Percentiles rank a stretch among this genome's conserved stretches.
These are phyloP conservation scores for Clonostachys chloroleuca DNA, from an alignment of 2,329 filamentous ascomycete species.

Conservation along the genomic window DNA sequence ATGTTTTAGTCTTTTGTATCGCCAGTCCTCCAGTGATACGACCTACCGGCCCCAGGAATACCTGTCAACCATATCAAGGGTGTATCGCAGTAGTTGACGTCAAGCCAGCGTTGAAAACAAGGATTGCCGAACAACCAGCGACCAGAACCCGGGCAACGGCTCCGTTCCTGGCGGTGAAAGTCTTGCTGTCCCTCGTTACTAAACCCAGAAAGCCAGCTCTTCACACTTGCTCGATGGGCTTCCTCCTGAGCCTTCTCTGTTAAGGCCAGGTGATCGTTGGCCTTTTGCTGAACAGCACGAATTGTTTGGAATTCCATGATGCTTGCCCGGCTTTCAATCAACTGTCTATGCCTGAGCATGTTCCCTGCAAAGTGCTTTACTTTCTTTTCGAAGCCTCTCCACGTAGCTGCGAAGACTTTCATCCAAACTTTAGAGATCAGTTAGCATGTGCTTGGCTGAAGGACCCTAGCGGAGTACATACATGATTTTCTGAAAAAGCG, in stretches of 20 bases:
- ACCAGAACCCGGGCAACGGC: neutral
- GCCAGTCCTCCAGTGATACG: slow-evolving; percentile 2
- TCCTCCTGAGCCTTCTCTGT: neutral
- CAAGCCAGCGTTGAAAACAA: neutral
- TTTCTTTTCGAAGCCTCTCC: neutral
- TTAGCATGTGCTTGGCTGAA: no score
- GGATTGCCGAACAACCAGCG: neutral
- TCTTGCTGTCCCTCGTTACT: neutral
- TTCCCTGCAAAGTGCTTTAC: neutral
- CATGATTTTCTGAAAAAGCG: neutral
- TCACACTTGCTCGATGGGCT: neutral
- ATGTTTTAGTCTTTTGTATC: neutral
- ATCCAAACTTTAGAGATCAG: neutral
- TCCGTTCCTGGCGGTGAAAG: neutral
- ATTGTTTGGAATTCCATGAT: neutral
- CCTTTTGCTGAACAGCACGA: no score
- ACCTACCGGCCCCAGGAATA: slow-evolving; percentile 16
- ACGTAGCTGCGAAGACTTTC: neutral
- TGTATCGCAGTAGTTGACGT: neutral
- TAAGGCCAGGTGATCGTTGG: neutral
- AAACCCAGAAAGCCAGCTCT: neutral
- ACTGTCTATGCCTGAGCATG: neutral
- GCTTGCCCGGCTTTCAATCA: neutral
- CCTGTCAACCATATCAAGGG: slow-evolving; percentile 21
- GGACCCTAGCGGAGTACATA: neutral